phyloP scores from a whole-genome alignment of 768 basidiomycete species.

The Austroboletus eburneus region DNA sequence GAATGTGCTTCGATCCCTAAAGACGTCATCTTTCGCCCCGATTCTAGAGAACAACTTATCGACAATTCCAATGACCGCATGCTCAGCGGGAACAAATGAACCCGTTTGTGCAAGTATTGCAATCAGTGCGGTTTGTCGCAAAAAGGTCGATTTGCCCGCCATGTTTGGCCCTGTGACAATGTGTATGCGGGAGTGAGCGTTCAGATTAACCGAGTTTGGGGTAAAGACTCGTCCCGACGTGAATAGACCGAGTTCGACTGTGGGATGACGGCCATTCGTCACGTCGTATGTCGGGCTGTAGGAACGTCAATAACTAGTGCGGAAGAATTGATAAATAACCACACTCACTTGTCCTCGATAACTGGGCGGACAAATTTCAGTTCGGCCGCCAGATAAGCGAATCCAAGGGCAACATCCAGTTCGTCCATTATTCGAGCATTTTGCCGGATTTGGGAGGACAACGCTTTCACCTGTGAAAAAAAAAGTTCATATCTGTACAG shows the following conservation, averaged over 20 bases:
- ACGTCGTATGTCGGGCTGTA: constrained; percentile 59
- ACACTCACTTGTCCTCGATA: constrained; percentile 65
- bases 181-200: constrained; percentile 61
- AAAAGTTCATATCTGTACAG: constrained; percentile 3
- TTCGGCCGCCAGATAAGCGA: constrained; percentile 76
- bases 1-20: constrained; percentile 90
- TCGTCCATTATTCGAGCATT: constrained; percentile 84
- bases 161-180: constrained; percentile 94
- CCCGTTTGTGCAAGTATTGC: constrained; percentile 89
- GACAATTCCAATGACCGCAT: constrained; percentile 76
- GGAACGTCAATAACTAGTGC: neutral
- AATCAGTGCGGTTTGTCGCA: constrained; percentile 89
- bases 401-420: constrained; percentile 78
- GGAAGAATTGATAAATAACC: neutral
- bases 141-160: constrained; percentile 91
- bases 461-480: constrained; percentile 52
- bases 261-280: constrained; percentile 82
- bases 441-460: constrained; percentile 53
- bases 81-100: constrained; percentile 88
- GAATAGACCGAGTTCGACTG: constrained; percentile 85
- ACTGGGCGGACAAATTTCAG: constrained; percentile 71
- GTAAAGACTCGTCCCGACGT: constrained; percentile 72
- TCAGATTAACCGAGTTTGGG: constrained; percentile 73
- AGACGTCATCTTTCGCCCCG: constrained; percentile 93
- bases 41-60: constrained; percentile 93